Evolutionary conservation across 2,329 filamentous ascomycete genomes (phyloP).

Genomic region (Incumbomyces delicatus): DNA sequence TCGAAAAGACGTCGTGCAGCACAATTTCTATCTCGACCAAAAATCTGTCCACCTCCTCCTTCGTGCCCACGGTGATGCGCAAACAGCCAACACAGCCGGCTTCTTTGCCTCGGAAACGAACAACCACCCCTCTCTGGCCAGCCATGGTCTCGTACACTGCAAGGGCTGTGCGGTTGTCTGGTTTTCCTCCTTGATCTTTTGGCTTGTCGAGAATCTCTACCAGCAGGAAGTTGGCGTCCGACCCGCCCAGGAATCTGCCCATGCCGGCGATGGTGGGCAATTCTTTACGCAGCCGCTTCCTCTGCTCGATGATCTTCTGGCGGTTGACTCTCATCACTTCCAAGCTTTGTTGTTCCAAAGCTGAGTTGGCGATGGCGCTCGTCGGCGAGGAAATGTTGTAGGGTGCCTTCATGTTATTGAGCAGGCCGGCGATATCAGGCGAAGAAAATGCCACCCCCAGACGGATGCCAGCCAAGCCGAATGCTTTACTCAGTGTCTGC

Average conservation of each 20-base stretch:
- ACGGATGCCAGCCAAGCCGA: slow-evolving; percentile 87
- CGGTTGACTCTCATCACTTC: slow-evolving; percentile 62
- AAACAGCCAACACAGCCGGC: slow-evolving; percentile 79
- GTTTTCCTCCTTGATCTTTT: slow-evolving; percentile 47
- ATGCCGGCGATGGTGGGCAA: slow-evolving; percentile 68
- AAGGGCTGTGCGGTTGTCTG: slow-evolving; percentile 69
- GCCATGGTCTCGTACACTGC: slow-evolving; percentile 77
- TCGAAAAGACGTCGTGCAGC: slow-evolving; percentile 39
- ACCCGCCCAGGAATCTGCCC: slow-evolving; percentile 70
- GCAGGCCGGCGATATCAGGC: slow-evolving; percentile 61
- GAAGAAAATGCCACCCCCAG: slow-evolving; percentile 77
- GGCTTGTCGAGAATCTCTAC: slow-evolving; percentile 71
- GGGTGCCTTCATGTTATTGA: slow-evolving; percentile 90
- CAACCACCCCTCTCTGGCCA: slow-evolving; percentile 78
- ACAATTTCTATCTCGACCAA: slow-evolving; percentile 54
- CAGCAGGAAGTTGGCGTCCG: slow-evolving; percentile 77
- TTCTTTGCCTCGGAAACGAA: slow-evolving; percentile 88
- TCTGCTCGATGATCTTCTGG: slow-evolving; percentile 61
- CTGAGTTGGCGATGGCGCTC: slow-evolving; percentile 65
- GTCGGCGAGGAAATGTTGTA: slow-evolving; percentile 93
- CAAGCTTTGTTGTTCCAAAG: slow-evolving; percentile 58
- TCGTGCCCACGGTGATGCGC: slow-evolving; percentile 85
- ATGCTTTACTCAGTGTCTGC: slow-evolving; percentile 97
- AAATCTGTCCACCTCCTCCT: slow-evolving; percentile 72
- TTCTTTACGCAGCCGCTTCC: slow-evolving; percentile 63